Evolutionary conservation across 345 rosid species (phyloP).

Genomic region (Zanthoxylum bungeanum): DNA sequence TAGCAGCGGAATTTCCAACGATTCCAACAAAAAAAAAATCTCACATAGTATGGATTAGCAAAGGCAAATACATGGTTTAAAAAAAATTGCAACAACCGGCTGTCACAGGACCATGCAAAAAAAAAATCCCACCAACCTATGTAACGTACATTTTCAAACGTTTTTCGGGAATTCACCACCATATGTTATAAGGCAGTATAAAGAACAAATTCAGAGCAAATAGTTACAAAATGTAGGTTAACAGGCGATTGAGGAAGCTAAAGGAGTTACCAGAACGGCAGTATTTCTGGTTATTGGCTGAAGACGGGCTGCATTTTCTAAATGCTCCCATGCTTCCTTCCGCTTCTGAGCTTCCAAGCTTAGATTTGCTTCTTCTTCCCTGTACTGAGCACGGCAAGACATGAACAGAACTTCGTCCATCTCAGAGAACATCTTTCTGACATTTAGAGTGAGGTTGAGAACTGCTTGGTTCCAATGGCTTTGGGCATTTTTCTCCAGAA

Average conservation of each 20-base stretch:
- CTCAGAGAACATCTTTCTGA: constrained; percentile 72
- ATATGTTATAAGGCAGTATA: background rate
- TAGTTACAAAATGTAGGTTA: constrained; percentile 14
- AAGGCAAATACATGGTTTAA: constrained; percentile 8
- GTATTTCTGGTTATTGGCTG: constrained; percentile 62
- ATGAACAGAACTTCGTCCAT: constrained; percentile 70
- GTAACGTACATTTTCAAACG: constrained; percentile 17
- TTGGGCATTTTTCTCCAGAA: constrained; percentile 69
- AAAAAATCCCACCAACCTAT: constrained; percentile 18
- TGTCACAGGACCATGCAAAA: constrained; percentile 28
- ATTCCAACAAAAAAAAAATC: no score
- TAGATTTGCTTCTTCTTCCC: constrained; percentile 57
- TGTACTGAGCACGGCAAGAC: constrained; percentile 55
- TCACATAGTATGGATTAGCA: no score
- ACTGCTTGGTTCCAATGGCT: constrained; percentile 88
- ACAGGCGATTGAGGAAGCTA: constrained; percentile 48
- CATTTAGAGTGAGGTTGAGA: constrained; percentile 60
- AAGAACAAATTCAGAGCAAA: background rate
- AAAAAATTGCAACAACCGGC: constrained; percentile 26
- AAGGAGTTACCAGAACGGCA: constrained; percentile 60
- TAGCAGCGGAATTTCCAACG: no score
- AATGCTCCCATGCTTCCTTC: constrained; percentile 58
- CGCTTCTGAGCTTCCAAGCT: constrained; percentile 44
- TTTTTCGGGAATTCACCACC: background rate
- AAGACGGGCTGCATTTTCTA: constrained; percentile 66